Base-by-base conservation (phyloP, 768 basidiomycete genomes). In the Podaxis sp. region DNA sequence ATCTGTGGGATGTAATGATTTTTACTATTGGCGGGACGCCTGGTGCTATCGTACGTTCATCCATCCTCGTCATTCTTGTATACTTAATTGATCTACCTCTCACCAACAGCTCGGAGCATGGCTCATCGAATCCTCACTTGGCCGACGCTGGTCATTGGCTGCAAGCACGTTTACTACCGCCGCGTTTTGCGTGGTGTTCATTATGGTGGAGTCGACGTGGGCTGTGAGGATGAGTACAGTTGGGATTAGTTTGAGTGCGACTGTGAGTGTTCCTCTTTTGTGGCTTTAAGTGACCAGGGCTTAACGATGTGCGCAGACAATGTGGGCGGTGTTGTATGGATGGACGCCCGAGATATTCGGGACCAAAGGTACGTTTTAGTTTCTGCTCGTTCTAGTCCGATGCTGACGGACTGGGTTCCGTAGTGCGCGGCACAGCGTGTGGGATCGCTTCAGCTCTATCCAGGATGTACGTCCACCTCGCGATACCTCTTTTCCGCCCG, bases 311-410 rank as follows among this genome's bases (percentile, higher is more conserved):
- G 1, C 36, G 42, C 66, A 90, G 88, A 81, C 88, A 2, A 92
- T 93, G 92, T 93, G 89, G 84, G 90, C 92, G 11, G 88, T 94
- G n/a, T 68, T 93, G 57, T 93, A 93, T 67, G 91, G 92, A 3
- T 92, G 92, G 89, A 94, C 93, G 0, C 93, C 93, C 2, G 91
- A 93, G 73, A 89, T 93, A 13, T 95, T 96, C 69, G 87, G 84
- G 0, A 93, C 92, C 0, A 86, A 87, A 78, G 84, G 88, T 88
- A 67, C 42, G 74, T 66, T 53, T n/a, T 48, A 15, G 15, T 57
- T n/a, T 7, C 39, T 36, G 13, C 9, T n/a, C 42, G 28, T 8
- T 17, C 52, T 26, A 53, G 57, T 33, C 9, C 56, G 57, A 51
- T 65, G 12, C 22, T 64, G 36, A 57, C 19, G 44, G 4, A 7